These are phyloP conservation scores for Trichoderma harzianum DNA, from an alignment of 2,329 filamentous ascomycete genomes.

Conservation along the genomic window DNA sequence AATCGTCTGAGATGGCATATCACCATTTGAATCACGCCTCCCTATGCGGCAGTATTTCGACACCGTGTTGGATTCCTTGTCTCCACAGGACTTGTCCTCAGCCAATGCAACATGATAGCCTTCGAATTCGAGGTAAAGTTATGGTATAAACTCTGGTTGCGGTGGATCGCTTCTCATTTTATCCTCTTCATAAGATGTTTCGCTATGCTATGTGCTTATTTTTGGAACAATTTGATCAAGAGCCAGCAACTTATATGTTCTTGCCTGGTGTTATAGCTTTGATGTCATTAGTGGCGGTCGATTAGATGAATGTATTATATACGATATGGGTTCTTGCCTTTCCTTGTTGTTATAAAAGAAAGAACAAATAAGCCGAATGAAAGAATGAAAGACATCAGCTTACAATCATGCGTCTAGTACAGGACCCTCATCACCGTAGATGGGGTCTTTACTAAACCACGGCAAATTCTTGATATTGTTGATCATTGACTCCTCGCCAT, in stretches of 20 bases:
- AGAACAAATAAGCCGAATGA: not conserved
- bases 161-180: not conserved
- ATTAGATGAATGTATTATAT: constrained; percentile 2
- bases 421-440: constrained; percentile 7
- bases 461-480: not conserved
- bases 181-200: not conserved
- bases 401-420: not conserved
- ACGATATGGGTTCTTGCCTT: not conserved
- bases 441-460: constrained; percentile 4
- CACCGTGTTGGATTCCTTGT: no score
- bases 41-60: not conserved
- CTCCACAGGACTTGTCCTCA: not conserved
- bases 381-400: not conserved
- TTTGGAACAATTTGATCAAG: not conserved
- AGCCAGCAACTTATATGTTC: not conserved
- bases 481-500: not conserved
- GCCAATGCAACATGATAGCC: not conserved
- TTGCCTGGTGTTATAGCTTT: not conserved
- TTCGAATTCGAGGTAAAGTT: not conserved
- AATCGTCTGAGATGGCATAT: constrained; percentile 20
- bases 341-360: not conserved
- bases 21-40: not conserved
- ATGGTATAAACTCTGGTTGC: not conserved
- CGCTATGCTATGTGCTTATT: not conserved
- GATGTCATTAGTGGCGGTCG: not conserved